Conservation (phyloP, 768 basidiomycete genomes). For the Inosperma sp. region DNA sequence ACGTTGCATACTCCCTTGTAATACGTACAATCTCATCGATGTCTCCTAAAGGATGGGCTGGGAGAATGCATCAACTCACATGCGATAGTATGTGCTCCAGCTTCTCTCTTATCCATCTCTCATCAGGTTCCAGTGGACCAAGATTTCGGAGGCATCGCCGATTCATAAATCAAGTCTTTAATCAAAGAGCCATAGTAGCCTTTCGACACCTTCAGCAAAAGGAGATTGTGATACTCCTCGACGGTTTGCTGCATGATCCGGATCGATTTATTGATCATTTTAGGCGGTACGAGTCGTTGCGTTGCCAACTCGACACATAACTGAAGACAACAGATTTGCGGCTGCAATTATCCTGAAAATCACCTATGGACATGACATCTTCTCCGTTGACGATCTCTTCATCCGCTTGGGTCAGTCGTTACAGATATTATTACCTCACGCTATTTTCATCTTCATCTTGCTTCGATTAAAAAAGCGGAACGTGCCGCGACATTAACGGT, state of each 20-base stretch:
- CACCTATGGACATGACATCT: slow-evolving; percentile 44
- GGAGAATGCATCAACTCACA: slow-evolving; percentile 43
- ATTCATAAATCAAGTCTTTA: slow-evolving; percentile 47
- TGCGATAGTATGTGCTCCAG: slow-evolving; percentile 38
- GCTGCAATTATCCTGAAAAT: slow-evolving; percentile 47
- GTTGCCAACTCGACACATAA: background rate
- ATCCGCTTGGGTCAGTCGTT: slow-evolving; percentile 37
- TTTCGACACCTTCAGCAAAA: slow-evolving; percentile 42
- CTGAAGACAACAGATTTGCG: slow-evolving; percentile 34
- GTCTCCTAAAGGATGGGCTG: slow-evolving; percentile 42
- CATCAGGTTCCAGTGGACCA: slow-evolving; percentile 36
- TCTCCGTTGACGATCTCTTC: slow-evolving; percentile 41
- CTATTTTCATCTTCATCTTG: slow-evolving; percentile 4
- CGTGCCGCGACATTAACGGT: slow-evolving; percentile 43
- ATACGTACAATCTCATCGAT: background rate
- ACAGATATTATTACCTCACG: background rate
- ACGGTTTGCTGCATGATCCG: slow-evolving; percentile 36
- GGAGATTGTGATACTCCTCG: slow-evolving; percentile 39
- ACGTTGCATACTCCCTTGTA: background rate
- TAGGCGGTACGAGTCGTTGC: slow-evolving; percentile 31
- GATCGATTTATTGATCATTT: slow-evolving; percentile 40
- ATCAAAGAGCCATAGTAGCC: slow-evolving; percentile 36
- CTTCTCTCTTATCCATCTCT: slow-evolving; percentile 6
- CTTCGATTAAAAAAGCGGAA: slow-evolving; percentile 32
- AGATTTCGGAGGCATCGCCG: slow-evolving; percentile 50